These are phyloP conservation scores for Gymnopilus dilepis DNA, from an alignment of 768 basidiomycete species.

Conservation along the genomic window DNA sequence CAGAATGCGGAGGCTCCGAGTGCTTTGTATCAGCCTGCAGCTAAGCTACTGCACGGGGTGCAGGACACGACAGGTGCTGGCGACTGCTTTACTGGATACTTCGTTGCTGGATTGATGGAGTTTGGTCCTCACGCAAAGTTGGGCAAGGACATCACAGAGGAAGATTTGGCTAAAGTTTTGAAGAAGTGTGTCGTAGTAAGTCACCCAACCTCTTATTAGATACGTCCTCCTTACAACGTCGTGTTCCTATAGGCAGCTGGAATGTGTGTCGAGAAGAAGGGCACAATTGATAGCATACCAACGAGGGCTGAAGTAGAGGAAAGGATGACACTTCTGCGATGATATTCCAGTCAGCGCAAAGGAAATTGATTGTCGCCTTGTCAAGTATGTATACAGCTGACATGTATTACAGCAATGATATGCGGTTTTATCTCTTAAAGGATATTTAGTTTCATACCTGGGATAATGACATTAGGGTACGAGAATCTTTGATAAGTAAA, in stretches of 20 bases:
- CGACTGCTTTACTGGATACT: conserved; percentile 68
- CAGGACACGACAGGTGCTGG: conserved; percentile 69
- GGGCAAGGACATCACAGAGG: conserved; percentile 33
- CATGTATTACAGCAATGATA: no score
- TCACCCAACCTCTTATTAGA: background rate
- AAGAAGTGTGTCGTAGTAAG: conserved; percentile 48
- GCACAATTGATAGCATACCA: conserved; percentile 66
- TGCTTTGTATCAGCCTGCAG: conserved; percentile 51
- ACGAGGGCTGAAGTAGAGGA: conserved; percentile 42
- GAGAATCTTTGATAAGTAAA: no score
- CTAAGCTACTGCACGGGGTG: conserved; percentile 42
- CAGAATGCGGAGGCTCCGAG: conserved; percentile 22
- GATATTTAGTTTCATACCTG: background rate
- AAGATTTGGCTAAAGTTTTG: conserved; percentile 41
- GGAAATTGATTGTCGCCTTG: background rate
- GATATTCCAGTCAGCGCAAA: background rate
- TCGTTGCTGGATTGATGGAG: conserved; percentile 60
- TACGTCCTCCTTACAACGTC: background rate
- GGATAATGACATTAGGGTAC: no score
- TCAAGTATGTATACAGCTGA: no score
- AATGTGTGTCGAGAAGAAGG: conserved; percentile 62
- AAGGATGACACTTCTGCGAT: conserved; percentile 25
- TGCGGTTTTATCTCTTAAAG: no score
- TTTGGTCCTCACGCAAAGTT: conserved; percentile 30
- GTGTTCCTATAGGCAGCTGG: conserved; percentile 52